Base-by-base conservation (phyloP, 441 rosid species). In the Omphalea diandra region DNA sequence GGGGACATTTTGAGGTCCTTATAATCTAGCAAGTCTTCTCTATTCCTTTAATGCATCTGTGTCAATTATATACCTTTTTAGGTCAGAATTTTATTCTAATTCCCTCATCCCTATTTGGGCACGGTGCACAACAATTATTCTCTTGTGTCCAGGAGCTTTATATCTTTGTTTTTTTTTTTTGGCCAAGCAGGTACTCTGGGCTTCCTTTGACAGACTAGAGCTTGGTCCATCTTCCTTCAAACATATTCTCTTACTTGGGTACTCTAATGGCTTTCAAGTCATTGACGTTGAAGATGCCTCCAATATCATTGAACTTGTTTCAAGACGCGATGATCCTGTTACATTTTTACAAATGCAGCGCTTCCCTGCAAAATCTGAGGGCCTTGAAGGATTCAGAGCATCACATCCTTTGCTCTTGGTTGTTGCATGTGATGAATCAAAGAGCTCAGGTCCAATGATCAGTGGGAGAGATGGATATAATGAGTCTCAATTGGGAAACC, bases 311-410 rank as follows among this genome's bases (percentile, higher is more conserved):
- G 99, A 90, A 73, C 76, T 93, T 62, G 94, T 93, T 64, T 95
- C 98, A 1, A 90, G 85, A 82, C 86, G 84, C 63, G 99, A 87
- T 71, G 93, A 83, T 74, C 90, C 96, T 0, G 97, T 90, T 76
- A 90, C 97, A 4, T 92, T 90, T 65, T 62, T 93, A 75, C 98
- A 89, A 80, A 89, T 93, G 90, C 98, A 88, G 86, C 95, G 97
- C 5, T 67, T 87, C 71, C 97, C 95, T 63, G 87, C 85, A 47
- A 82, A 76, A 70, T 83, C 82, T 31, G 83, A 83, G 67, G 88
- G 83, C 18, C 46, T 49, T 71, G 93, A 95, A 83, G 98, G 98
- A 17, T 93, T 80, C 75, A 81, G 81, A 76, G 78, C 90, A 68
- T 87, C 96, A 38, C 98, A 90, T 83, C 99, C 98, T 57, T 71